Evolutionary conservation across 2,329 filamentous ascomycete species (phyloP), one percentile per base, ranked within the genome.

Genomic region (Botrytis sinoallii): DNA sequence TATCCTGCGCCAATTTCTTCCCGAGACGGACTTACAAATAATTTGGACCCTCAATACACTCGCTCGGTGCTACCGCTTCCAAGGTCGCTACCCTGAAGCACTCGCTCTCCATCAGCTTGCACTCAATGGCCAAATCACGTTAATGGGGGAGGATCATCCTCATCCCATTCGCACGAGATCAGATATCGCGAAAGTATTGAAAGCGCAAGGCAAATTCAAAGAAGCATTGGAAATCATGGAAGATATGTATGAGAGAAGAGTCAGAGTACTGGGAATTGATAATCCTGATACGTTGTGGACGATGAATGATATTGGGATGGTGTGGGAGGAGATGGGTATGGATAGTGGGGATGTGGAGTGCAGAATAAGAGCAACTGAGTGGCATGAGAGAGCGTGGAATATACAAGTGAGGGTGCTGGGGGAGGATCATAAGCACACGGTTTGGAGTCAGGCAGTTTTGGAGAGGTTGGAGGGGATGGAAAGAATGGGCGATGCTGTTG

Each of bases 261-360:
- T 72, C 4, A 42, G 10, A 40, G 63, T 69, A 8, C 12, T 72
- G 2, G 71, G 71, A 7, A 38, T 25, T 6, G 32, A 35, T 9
- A 72, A 72, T 48, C 63, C 71, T 12, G 71, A 72, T 61, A 72
- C 71, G 3, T 40, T 68, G 52, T 72, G 71, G 71, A 52, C 71
- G 20, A 69, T 68, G 71, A 72, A 72, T 42, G 57, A 72, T 42
- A 40, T 72, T n/a, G 71, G 71, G 14, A 22, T 25, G 10, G 16
- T 69, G 25, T 68, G 63, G 71, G 71, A 69, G 22, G 32, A 48
- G 9, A 12, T 72, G 20, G 52, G 71, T 8, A 40, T 48, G 25
- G 9, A 40, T 7, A 40, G 52, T 57, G 48, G 35, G 6, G 20
- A 16, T 68, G 5, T 16, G 1, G 35, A 42, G 9, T 48, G 35